These are phyloP conservation scores for Papilionanthe hybrid DNA, from an alignment of 116 monocot species.

Conservation along the genomic window DNA sequence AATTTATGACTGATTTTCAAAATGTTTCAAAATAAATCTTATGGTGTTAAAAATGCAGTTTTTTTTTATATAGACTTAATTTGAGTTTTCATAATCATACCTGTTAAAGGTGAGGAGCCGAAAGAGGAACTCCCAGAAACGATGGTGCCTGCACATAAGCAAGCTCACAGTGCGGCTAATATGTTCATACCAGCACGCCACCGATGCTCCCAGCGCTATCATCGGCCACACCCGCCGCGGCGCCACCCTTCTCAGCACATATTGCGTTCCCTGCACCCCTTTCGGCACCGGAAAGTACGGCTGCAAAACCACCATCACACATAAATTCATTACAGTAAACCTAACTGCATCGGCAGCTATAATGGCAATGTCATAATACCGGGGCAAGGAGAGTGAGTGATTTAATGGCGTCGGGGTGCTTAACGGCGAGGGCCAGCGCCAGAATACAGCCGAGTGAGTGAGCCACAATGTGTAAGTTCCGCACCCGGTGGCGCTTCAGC, in stretches of 20 bases:
- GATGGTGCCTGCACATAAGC: constrained; percentile 79
- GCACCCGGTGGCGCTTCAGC: constrained; percentile 23
- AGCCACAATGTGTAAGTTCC: constrained; percentile 59
- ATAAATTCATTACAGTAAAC: background rate
- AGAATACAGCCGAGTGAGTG: constrained; percentile 70
- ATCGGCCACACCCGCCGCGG: constrained; percentile 79
- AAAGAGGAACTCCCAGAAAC: constrained; percentile 59
- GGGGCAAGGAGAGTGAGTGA: constrained; percentile 61
- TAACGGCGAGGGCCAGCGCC: constrained; percentile 58
- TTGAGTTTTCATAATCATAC: constrained; percentile 12
- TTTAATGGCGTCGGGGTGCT: constrained; percentile 50
- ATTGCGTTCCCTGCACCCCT: constrained; percentile 48
- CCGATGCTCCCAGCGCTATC: constrained; percentile 71
- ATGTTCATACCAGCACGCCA: constrained; percentile 96
- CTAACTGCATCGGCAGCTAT: background rate
- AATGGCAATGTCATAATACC: constrained; percentile 12
- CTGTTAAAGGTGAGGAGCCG: constrained; percentile 64
- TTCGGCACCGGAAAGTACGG: constrained; percentile 63
- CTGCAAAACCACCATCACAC: constrained; percentile 7
- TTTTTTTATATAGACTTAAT: too few relatives aligned
- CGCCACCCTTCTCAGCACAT: constrained; percentile 54
- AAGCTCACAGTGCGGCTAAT: constrained; percentile 64
- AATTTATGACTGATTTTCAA: too few relatives aligned
- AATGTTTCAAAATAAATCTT: too few relatives aligned
- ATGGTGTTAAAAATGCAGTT: too few relatives aligned